phyloP scores from a whole-genome alignment of 768 basidiomycete species.

The Dioszegia aurantiaca region DNA sequence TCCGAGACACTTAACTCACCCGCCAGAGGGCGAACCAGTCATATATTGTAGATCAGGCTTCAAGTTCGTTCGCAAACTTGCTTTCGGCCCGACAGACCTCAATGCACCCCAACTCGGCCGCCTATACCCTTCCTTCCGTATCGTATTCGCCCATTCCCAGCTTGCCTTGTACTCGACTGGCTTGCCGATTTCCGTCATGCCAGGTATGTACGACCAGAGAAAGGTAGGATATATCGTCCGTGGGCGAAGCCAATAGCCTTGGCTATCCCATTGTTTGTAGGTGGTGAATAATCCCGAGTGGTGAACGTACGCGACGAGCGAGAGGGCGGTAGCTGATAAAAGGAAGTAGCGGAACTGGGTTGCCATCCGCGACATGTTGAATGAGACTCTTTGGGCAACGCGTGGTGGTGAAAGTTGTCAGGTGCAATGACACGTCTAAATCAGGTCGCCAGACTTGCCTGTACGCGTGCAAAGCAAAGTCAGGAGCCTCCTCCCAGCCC shows the following conservation, averaged over 20 bases:
- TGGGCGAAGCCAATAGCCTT: background rate
- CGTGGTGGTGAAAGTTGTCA: too few relatives aligned
- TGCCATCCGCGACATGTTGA: too few relatives aligned
- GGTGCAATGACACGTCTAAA: too few relatives aligned
- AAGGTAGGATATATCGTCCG: background rate
- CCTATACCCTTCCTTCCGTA: background rate
- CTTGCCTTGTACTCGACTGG: background rate
- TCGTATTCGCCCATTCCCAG: background rate
- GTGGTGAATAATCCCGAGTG: too few relatives aligned
- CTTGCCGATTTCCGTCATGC: background rate
- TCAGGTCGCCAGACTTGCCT: too few relatives aligned
- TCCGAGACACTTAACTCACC: too few relatives aligned
- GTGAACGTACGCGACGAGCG: too few relatives aligned
- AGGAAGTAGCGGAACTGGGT: too few relatives aligned
- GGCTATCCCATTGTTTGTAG: background rate
- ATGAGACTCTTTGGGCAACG: too few relatives aligned
- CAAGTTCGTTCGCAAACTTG: background rate
- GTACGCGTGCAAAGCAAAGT: too few relatives aligned
- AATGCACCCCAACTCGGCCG: conserved; percentile 1
- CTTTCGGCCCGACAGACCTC: background rate
- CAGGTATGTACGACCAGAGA: background rate
- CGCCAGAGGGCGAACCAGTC: background rate
- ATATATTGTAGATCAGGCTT: background rate
- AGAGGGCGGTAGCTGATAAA: too few relatives aligned
- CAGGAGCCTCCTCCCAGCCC: too few relatives aligned